These are phyloP conservation scores for Cystobasidium onofrii DNA, from an alignment of 768 basidiomycete genomes.

Conservation along the genomic window DNA sequence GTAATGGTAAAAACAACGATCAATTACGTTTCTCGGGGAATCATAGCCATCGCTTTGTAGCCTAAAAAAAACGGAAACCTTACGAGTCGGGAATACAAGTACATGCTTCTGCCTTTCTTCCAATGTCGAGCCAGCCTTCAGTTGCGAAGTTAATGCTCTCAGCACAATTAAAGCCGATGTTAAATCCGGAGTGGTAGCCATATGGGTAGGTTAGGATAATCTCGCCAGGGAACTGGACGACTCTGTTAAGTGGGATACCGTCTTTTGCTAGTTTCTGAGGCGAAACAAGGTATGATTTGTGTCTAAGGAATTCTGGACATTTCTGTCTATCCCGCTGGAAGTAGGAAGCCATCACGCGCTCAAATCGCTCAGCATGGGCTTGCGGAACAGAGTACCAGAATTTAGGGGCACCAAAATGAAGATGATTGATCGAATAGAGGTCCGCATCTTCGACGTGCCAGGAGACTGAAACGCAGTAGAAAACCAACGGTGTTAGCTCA, in stretches of 20 bases:
- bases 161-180: slow-evolving; percentile 89
- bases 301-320: slow-evolving; percentile 89
- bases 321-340: slow-evolving; percentile 77
- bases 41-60: no score
- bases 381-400: slow-evolving; percentile 95
- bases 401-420: slow-evolving; percentile 93
- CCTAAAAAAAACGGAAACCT: no score
- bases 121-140: slow-evolving; percentile 85
- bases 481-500: no score
- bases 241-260: slow-evolving; percentile 68
- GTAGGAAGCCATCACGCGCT: slow-evolving; percentile 69
- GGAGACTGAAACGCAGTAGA: slow-evolving; percentile 3
- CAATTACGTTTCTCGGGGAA: no score
- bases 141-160: slow-evolving; percentile 96
- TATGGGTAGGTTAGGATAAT: slow-evolving; percentile 91
- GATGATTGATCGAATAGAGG: slow-evolving; percentile 95
- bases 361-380: slow-evolving; percentile 68
- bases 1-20: slow-evolving; percentile 59
- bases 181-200: slow-evolving; percentile 96
- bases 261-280: slow-evolving; percentile 71
- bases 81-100: slow-evolving; percentile 47
- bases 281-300: slow-evolving; percentile 90
- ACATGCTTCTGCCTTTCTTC: slow-evolving; percentile 58
- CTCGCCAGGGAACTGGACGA: slow-evolving; percentile 89
- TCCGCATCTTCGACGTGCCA: slow-evolving; percentile 99